These are phyloP conservation scores for Myriosclerotinia curreyana DNA, from an alignment of 2,329 filamentous ascomycete species.

Conservation along the genomic window DNA sequence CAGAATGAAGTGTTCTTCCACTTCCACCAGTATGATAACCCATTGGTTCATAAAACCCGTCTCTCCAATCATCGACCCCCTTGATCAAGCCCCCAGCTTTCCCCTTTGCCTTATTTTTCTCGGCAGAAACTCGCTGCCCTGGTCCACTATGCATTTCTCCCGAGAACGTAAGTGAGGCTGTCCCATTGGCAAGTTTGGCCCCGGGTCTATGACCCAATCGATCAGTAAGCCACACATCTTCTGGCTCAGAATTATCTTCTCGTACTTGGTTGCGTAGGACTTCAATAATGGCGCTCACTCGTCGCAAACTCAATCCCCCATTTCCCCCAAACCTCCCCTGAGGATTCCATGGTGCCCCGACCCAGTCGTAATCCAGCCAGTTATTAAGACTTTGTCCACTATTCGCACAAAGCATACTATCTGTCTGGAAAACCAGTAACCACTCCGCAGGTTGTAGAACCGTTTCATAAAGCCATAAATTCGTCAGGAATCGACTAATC, in stretches of 20 bases:
- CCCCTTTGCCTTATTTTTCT: constrained; percentile 29
- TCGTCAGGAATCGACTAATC: constrained; percentile 52
- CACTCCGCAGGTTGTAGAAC: constrained; percentile 50
- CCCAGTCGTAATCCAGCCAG: constrained; percentile 39
- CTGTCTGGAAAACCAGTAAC: constrained; percentile 54
- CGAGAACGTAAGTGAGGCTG: constrained; percentile 48
- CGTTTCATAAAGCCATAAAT: constrained; percentile 49
- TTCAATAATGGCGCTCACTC: constrained; percentile 53
- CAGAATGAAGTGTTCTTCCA: constrained; percentile 46
- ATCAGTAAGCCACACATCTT: constrained; percentile 56
- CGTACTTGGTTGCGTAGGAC: constrained; percentile 50
- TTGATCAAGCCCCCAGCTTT: constrained; percentile 38
- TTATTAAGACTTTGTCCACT: constrained; percentile 24
- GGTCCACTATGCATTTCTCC: constrained; percentile 48
- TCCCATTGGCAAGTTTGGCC: constrained; percentile 51
- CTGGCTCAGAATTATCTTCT: constrained; percentile 46
- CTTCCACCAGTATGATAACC: constrained; percentile 55
- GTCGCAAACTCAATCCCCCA: constrained; percentile 46
- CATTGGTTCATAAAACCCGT: constrained; percentile 56
- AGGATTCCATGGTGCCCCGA: constrained; percentile 38
- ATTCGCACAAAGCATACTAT: constrained; percentile 54
- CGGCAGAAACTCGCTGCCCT: constrained; percentile 31
- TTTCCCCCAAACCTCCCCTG: constrained; percentile 38
- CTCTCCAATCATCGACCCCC: constrained; percentile 50
- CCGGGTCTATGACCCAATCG: constrained; percentile 50